phyloP scores from a whole-genome alignment of 495 filamentous ascomycete genomes.

The Trichoderma virens region DNA sequence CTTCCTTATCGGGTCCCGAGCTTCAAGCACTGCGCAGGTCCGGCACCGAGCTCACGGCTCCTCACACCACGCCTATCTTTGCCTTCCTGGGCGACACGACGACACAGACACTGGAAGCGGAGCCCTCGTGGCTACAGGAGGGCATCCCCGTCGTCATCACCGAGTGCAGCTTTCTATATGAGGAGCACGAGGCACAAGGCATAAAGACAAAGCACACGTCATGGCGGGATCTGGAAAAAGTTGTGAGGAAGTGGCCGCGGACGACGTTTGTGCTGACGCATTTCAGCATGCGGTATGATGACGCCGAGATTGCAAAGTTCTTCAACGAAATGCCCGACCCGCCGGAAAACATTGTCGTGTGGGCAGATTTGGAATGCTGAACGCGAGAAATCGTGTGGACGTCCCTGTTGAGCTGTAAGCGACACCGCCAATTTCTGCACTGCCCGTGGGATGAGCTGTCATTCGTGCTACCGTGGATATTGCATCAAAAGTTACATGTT shows the following conservation, averaged over 20 bases:
- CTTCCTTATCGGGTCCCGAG: constrained; percentile 14
- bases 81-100: constrained; percentile 33
- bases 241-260: constrained; percentile 22
- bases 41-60: constrained; percentile 20
- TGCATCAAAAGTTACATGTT: neutral
- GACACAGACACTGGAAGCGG: constrained; percentile 17
- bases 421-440: too few species aligned
- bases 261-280: constrained; percentile 32
- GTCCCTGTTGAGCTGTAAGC: too few species aligned
- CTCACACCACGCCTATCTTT: constrained; percentile 24
- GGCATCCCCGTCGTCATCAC: constrained; percentile 29
- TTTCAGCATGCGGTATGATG: constrained; percentile 30
- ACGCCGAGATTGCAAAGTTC: constrained; percentile 25
- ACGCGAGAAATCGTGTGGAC: neutral
- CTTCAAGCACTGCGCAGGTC: constrained; percentile 18
- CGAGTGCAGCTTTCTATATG: constrained; percentile 30
- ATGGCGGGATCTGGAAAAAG: constrained; percentile 27
- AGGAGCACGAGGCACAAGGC: constrained; percentile 26
- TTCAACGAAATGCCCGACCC: constrained; percentile 22
- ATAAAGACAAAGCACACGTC: constrained; percentile 29
- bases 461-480: neutral
- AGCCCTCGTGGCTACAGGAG: constrained; percentile 17
- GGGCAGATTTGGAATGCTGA: constrained; percentile 23
- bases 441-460: too few species aligned
- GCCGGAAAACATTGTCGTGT: constrained; percentile 29